Evolutionary conservation across 164 flowering plant genomes (phyloP).

Genomic region (Magnolia changhungtana): DNA sequence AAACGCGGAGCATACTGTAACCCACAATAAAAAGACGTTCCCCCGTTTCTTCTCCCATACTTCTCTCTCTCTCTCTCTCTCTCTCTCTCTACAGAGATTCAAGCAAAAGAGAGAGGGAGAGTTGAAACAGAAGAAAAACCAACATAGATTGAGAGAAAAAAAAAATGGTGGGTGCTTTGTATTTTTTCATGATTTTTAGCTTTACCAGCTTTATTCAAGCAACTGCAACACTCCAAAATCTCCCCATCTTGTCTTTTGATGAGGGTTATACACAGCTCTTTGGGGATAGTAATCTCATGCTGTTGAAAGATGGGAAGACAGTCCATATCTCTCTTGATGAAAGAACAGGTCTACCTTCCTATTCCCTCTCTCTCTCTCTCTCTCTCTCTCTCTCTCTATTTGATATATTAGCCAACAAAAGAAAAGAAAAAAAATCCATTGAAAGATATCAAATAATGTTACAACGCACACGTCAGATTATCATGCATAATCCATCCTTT

Average conservation of each 20-base stretch:
- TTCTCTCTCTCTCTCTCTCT: neutral
- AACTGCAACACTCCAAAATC: neutral
- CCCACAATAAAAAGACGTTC: neutral
- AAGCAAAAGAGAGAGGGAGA: neutral
- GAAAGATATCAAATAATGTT: neutral
- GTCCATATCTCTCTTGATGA: conserved; percentile 66
- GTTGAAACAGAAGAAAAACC: neutral
- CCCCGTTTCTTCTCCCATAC: neutral
- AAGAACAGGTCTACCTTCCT: conserved; percentile 64
- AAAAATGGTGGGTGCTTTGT: neutral
- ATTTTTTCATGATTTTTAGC: neutral
- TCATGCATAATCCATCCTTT: no score
- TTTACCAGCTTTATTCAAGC: neutral
- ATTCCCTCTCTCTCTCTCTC: neutral
- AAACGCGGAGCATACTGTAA: no score
- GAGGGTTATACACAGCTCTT: conserved; percentile 80
- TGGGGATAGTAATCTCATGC: conserved; percentile 65
- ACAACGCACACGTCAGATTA: no score
- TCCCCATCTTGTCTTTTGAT: conserved; percentile 48
- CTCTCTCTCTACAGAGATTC: neutral
- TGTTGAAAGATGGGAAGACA: conserved; percentile 64
- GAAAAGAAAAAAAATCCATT: neutral
- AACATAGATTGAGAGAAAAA: neutral
- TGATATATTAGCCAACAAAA: no score
- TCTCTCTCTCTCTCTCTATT: neutral